Evolutionary conservation across 164 flowering plant species (phyloP).

Genomic region (Aristolochia contorta): DNA sequence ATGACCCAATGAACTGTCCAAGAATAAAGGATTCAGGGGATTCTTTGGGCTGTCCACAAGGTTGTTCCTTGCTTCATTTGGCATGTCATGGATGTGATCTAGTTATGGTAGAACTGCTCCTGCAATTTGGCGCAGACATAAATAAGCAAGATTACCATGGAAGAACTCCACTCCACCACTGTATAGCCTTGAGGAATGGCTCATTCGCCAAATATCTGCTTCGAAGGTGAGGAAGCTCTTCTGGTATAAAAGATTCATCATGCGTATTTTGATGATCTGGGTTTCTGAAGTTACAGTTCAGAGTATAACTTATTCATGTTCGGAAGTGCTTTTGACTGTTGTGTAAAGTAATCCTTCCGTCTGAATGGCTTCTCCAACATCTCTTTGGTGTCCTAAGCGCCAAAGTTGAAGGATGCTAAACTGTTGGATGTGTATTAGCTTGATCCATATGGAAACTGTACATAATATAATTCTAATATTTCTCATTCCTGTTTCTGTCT

Average conservation of each 20-base stretch:
- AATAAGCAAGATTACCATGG: constrained; percentile 75
- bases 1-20: constrained; percentile 44
- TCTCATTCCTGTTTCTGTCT: neutral
- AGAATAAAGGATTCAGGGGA: constrained; percentile 33
- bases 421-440: neutral
- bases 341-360: neutral
- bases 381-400: neutral
- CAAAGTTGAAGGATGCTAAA: neutral
- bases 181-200: constrained; percentile 54
- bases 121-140: constrained; percentile 78
- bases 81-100: constrained; percentile 54
- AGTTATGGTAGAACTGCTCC: constrained; percentile 72
- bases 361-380: neutral
- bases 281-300: neutral
- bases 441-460: neutral
- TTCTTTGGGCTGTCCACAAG: constrained; percentile 47
- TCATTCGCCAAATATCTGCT: constrained; percentile 63
- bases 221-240: constrained; percentile 46
- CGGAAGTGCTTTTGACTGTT: neutral
- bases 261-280: neutral
- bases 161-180: constrained; percentile 87
- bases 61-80: constrained; percentile 78
- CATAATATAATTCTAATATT: neutral
- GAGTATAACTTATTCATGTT: neutral
- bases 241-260: neutral